phyloP scores from a whole-genome alignment of 2,329 filamentous ascomycete species.

The Colletotrichum sp. region DNA sequence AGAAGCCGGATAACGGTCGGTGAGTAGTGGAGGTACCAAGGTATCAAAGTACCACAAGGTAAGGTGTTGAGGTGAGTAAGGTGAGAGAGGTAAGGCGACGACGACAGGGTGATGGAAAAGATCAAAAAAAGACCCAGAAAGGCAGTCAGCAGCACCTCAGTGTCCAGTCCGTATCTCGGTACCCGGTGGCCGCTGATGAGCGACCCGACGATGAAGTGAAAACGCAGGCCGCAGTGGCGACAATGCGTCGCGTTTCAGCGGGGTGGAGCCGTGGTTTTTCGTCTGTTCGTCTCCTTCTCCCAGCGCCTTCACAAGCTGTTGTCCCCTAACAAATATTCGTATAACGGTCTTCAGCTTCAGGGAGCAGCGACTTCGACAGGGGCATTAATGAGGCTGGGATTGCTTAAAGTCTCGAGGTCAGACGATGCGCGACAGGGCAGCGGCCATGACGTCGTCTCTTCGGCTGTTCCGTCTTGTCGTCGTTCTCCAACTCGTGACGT shows the following conservation, averaged over 20 bases:
- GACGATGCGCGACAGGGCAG: neutral
- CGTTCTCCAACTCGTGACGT: neutral
- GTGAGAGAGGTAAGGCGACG: neutral
- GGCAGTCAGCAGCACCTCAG: neutral
- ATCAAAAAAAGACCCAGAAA: neutral
- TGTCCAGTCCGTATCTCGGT: neutral
- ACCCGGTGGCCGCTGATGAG: neutral
- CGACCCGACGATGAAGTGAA: neutral
- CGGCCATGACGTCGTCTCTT: neutral
- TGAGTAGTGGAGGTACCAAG: neutral
- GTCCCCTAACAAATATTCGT: neutral
- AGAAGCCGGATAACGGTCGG: neutral
- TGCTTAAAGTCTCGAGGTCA: neutral
- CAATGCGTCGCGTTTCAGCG: conserved; percentile 20
- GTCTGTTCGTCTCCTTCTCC: neutral
- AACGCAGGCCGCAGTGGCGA: conserved; percentile 4
- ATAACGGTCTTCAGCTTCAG: neutral
- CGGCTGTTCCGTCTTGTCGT: neutral
- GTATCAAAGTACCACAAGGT: neutral
- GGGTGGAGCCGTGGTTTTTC: neutral
- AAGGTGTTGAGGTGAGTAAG: neutral
- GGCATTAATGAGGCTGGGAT: neutral
- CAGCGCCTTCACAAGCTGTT: neutral
- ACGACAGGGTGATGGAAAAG: neutral
- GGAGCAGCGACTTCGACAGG: neutral